Base-by-base conservation (phyloP, 1,139 yeast species). In the Candida pseudoviswanathii region DNA sequence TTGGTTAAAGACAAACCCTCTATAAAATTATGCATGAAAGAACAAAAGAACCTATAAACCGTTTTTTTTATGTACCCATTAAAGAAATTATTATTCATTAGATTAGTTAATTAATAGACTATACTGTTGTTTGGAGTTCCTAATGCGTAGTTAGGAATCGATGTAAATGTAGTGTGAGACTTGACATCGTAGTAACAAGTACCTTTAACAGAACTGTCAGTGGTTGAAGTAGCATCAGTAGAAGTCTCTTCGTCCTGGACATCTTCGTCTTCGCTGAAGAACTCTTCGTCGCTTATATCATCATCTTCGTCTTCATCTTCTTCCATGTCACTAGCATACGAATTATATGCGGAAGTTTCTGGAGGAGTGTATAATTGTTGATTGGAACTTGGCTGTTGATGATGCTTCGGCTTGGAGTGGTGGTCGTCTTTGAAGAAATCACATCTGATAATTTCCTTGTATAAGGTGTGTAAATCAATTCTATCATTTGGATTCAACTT, bases 401-500 rank as follows among this genome's bases (percentile, higher is more conserved):
- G 51, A 31, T 40, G 49, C 4, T 27, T 41, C 11, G 45, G 26
- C 5, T 16, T 25, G 11, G 25, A 9, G 16, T 48, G 30, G 37
- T 47, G 49, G 11, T 51, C 43, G 52, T 73, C 73, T 43, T 63
- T 57, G 60, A 72, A 75, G 54, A 75, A 70, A 51, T 75, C 73
- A 53, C 83, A 73, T 29, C 58, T 59, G 4, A 73, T 57, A 11
- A 80, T 63, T 52, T 71, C 75, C 9, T 64, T 61, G 52, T 73
- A 66, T 52, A 89, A 75, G 31, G 75, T 71, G 25, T 71, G 62
- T 46, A 89, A 68, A 3, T 78, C 60, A 3, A 84, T 80, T 60
- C 96, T 78, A 42, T 80, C 79, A 59, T 73, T 75, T 10, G 96
- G 96, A 59, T 86, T 81, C 47, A 84, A 66, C 52, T 71, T 73